Conservation (phyloP, 495 filamentous ascomycete species). For the Chaetomium tenue region DNA sequence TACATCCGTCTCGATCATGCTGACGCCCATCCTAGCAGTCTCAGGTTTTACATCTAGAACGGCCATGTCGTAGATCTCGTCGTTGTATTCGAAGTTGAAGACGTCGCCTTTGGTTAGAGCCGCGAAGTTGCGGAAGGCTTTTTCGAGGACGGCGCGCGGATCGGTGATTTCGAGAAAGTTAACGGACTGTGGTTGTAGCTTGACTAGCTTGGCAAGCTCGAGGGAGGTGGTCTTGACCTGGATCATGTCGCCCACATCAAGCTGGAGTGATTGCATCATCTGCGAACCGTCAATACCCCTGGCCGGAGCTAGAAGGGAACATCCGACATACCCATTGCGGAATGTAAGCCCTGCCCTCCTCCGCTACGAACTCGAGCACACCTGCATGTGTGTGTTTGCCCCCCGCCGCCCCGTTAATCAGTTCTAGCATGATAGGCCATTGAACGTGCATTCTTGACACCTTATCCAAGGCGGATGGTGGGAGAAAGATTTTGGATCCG, state of each 20-base stretch:
- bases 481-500: conserved; percentile 95
- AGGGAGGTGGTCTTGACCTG: conserved; percentile 93
- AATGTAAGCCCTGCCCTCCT: conserved; percentile 94
- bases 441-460: conserved; percentile 94
- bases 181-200: conserved; percentile 87
- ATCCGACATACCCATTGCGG: conserved; percentile 77
- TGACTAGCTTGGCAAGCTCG: conserved; percentile 84
- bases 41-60: conserved; percentile 90
- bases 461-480: conserved; percentile 91
- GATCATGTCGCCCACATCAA: conserved; percentile 89
- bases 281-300: conserved; percentile 37
- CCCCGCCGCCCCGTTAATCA: conserved; percentile 79
- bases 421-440: conserved; percentile 95
- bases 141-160: conserved; percentile 96
- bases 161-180: conserved; percentile 95
- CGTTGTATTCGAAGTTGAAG: conserved; percentile 94
- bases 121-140: conserved; percentile 90
- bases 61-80: conserved; percentile 84
- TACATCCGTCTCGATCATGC: conserved; percentile 91
- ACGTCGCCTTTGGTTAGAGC: conserved; percentile 88
- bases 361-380: conserved; percentile 95
- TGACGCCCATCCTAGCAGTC: conserved; percentile 73
- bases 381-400: conserved; percentile 82
- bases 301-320: not conserved
- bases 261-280: conserved; percentile 88